Evolutionary conservation across 2,329 filamentous ascomycete species (phyloP).

Genomic region (Ceratocystis ficicola): DNA sequence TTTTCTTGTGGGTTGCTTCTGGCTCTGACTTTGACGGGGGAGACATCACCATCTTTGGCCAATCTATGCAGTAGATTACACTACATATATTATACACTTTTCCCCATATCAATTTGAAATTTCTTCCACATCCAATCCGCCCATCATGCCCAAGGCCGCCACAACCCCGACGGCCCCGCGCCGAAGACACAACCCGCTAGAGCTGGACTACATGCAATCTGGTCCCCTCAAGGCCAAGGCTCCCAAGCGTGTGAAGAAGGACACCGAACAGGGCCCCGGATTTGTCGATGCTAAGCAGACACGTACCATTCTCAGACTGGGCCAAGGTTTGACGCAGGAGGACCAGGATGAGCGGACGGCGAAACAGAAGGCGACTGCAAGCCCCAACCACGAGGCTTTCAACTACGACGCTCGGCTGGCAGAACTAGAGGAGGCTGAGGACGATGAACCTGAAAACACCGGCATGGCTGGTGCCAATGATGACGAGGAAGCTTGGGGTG

Average conservation of each 20-base stretch:
- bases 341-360: slow-evolving; percentile 37
- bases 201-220: slow-evolving; percentile 68
- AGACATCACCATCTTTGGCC: not conserved
- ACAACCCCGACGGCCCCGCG: slow-evolving; percentile 45
- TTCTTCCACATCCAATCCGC: not conserved
- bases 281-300: slow-evolving; percentile 85
- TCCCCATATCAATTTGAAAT: not conserved
- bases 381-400: slow-evolving; percentile 46
- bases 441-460: slow-evolving; percentile 30
- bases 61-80: no score
- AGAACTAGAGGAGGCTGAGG: slow-evolving; percentile 39
- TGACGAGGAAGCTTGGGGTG: slow-evolving; percentile 60
- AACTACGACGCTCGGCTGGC: slow-evolving; percentile 67
- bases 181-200: slow-evolving; percentile 77
- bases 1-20: slow-evolving; percentile 22
- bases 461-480: slow-evolving; percentile 7
- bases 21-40: not conserved
- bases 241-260: slow-evolving; percentile 48
- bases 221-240: slow-evolving; percentile 57
- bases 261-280: slow-evolving; percentile 45
- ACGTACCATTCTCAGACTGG: slow-evolving; percentile 76
- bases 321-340: slow-evolving; percentile 77
- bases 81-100: not conserved
- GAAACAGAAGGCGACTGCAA: slow-evolving; percentile 28
- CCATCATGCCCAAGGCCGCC: slow-evolving; percentile 66